These are phyloP conservation scores for Xylaria flabelliformis DNA, from an alignment of 495 filamentous ascomycete species.

Conservation along the genomic window DNA sequence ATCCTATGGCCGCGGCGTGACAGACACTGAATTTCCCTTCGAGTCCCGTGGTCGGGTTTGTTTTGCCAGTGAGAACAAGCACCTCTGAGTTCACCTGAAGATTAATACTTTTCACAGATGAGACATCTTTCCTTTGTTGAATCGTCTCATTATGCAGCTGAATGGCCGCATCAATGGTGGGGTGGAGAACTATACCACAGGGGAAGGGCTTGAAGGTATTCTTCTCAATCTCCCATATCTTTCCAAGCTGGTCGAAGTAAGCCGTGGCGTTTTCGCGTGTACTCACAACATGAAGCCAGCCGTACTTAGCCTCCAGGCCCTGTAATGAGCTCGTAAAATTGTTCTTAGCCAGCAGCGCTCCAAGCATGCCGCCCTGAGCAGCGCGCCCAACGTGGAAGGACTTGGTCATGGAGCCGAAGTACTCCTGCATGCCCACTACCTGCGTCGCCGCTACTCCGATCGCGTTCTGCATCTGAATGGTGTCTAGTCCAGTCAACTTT, in stretches of 20 bases:
- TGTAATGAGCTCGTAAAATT: slow-evolving; percentile 56
- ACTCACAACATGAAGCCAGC: slow-evolving; percentile 60
- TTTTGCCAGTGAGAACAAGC: slow-evolving; percentile 60
- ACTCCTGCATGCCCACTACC: slow-evolving; percentile 58
- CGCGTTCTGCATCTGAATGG: slow-evolving; percentile 53
- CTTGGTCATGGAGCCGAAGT: slow-evolving; percentile 63
- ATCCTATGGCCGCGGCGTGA: slow-evolving; percentile 56
- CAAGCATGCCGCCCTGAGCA: slow-evolving; percentile 57
- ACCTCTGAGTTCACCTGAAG: slow-evolving; percentile 58
- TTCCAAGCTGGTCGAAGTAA: slow-evolving; percentile 42
- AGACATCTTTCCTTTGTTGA: slow-evolving; percentile 34
- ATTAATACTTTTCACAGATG: slow-evolving; percentile 41
- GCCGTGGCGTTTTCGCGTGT: slow-evolving; percentile 44
- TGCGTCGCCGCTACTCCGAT: slow-evolving; percentile 61
- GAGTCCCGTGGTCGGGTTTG: slow-evolving; percentile 54
- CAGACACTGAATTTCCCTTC: slow-evolving; percentile 63
- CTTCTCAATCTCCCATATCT: slow-evolving; percentile 57
- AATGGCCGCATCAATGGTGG: slow-evolving; percentile 58
- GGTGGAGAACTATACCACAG: slow-evolving; percentile 64
- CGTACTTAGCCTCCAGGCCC: slow-evolving; percentile 59
- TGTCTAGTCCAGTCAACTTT: slow-evolving; percentile 49
- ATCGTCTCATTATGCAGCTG: slow-evolving; percentile 50
- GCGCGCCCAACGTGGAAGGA: slow-evolving; percentile 61
- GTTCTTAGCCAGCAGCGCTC: slow-evolving; percentile 54
- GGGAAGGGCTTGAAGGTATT: slow-evolving; percentile 65